Percentiles rank a stretch among this genome's conserved stretches.
These are phyloP conservation scores for Trametes maxima DNA, from an alignment of 768 basidiomycete species.

Conservation along the genomic window DNA sequence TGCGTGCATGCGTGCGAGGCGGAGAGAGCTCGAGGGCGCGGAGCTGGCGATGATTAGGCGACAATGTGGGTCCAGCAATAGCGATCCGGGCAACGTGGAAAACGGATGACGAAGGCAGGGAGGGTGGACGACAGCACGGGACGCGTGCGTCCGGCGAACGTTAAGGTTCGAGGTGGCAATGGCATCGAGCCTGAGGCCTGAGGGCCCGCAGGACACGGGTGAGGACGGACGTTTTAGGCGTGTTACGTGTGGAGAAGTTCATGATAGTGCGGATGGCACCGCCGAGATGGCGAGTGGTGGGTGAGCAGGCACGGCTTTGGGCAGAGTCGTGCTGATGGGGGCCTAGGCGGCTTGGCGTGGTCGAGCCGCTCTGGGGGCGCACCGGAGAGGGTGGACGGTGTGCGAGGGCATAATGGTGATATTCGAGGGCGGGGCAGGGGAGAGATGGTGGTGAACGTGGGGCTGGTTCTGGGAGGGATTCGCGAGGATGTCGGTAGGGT, in stretches of 20 bases:
- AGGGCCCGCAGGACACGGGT: neutral
- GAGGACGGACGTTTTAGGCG: slow-evolving; percentile 7
- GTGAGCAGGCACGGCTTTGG: neutral
- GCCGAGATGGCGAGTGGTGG: slow-evolving; percentile 4
- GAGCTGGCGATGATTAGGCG: neutral
- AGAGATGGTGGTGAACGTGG: neutral
- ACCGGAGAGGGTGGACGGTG: too few relatives aligned
- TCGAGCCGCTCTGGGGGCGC: neutral
- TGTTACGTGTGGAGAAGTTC: slow-evolving; percentile 8
- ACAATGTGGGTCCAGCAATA: neutral
- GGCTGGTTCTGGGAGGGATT: neutral
- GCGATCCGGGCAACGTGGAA: neutral
- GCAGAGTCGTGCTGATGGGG: neutral
- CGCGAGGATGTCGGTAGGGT: slow-evolving; percentile 8
- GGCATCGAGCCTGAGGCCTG: neutral
- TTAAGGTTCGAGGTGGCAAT: neutral
- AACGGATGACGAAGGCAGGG: neutral
- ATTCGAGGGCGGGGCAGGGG: neutral
- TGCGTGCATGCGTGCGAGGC: too few relatives aligned
- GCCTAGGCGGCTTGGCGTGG: neutral
- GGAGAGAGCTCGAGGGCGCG: too few relatives aligned
- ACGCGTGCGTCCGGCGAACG: too few relatives aligned
- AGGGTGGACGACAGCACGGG: neutral
- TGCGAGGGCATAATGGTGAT: too few relatives aligned
- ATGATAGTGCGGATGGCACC: neutral